Percentiles rank a stretch among this genome's conserved stretches.
Conservation (phyloP, 495 filamentous ascomycete species). For the Xylaria flabelliformis region DNA sequence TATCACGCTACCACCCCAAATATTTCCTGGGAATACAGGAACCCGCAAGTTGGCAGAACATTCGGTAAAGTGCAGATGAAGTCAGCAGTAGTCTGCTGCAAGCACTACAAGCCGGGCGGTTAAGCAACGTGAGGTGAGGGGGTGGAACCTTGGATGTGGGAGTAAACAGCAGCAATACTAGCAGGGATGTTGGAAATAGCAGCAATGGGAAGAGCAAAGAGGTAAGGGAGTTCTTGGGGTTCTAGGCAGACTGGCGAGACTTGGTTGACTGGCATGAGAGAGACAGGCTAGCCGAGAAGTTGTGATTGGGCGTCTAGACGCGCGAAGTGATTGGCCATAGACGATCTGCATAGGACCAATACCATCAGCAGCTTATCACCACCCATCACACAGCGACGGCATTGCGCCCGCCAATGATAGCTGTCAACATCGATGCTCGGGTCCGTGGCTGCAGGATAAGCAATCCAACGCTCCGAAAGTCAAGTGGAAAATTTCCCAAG, state of each 20-base stretch:
- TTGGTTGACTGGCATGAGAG: conserved; percentile 21
- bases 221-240: conserved; percentile 17
- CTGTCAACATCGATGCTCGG: conserved; percentile 25
- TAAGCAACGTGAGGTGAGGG: conserved; percentile 40
- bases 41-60: conserved; percentile 22
- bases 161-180: conserved; percentile 26
- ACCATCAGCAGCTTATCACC: conserved; percentile 32
- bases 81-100: conserved; percentile 32
- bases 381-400: conserved; percentile 37
- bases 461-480: conserved; percentile 11
- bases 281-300: conserved; percentile 39
- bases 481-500: conserved; percentile 8
- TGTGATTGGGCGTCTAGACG: conserved; percentile 54
- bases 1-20: conserved; percentile 12
- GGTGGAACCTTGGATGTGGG: conserved; percentile 26
- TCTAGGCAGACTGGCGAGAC: conserved; percentile 7
- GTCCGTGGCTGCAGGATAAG: conserved; percentile 26
- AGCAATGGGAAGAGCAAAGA: conserved; percentile 31
- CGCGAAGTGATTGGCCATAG: conserved; percentile 43
- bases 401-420: conserved; percentile 30
- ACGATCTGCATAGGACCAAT: conserved; percentile 40
- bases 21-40: conserved; percentile 21
- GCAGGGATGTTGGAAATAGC: conserved; percentile 25
- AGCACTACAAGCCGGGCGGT: conserved; percentile 52
- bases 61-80: conserved; percentile 32